Percentiles rank a stretch among this genome's conserved stretches.
These are phyloP conservation scores for Fusarium sp. DNA, from an alignment of 2,329 filamentous ascomycete genomes.

Conservation along the genomic window DNA sequence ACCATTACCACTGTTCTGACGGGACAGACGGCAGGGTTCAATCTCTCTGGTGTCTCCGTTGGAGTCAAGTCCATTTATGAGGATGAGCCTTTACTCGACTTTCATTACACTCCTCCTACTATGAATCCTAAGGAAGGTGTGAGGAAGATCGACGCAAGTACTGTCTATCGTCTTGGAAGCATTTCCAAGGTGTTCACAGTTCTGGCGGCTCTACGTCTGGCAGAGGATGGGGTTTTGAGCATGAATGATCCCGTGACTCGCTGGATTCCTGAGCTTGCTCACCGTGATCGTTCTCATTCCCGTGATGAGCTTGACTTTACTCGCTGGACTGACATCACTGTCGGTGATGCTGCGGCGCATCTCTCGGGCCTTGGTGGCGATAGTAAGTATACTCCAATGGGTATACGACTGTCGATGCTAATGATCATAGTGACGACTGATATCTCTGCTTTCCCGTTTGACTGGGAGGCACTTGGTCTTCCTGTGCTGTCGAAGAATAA, in stretches of 20 bases:
- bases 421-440: neutral
- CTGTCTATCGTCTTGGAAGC: constrained; percentile 5
- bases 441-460: neutral
- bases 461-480: constrained; percentile 4
- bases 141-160: neutral
- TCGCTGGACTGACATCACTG: neutral
- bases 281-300: accelerated
- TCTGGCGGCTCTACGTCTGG: neutral
- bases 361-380: neutral
- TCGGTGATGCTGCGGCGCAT: neutral
- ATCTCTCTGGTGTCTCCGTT: neutral
- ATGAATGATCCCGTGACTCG: neutral
- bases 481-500: neutral
- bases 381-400: neutral
- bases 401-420: neutral
- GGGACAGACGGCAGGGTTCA: neutral
- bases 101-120: neutral
- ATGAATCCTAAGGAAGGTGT: neutral
- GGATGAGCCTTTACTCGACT: neutral
- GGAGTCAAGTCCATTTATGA: constrained; percentile 5
- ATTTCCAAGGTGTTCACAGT: constrained; percentile 3
- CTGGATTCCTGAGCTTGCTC: neutral
- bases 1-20: neutral
- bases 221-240: neutral
- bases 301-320: neutral